phyloP scores from a whole-genome alignment of 108 stramenopile genomes.

The Fistulifera solaris region DNA sequence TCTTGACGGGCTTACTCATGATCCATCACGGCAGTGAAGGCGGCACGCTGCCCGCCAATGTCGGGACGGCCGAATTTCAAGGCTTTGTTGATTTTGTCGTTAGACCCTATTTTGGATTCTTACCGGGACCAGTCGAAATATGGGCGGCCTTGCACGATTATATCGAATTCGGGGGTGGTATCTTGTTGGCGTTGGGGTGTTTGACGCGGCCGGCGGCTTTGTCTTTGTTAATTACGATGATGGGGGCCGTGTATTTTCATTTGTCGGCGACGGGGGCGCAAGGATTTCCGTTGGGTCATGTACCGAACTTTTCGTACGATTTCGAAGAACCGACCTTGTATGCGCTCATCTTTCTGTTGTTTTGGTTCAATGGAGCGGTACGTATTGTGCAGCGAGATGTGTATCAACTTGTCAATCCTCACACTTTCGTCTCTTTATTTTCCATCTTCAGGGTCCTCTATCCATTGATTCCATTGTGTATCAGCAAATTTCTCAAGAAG shows the following conservation, averaged over 20 bases:
- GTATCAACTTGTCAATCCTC: no score
- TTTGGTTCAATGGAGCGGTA: constrained; percentile 46
- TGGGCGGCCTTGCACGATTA: constrained; percentile 44
- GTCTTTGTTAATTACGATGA: constrained; percentile 31
- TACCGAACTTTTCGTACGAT: constrained; percentile 37
- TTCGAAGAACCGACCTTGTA: constrained; percentile 42
- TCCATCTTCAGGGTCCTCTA: no score
- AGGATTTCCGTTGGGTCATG: constrained; percentile 39
- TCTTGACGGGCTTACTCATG: constrained; percentile 35
- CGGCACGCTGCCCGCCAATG: constrained; percentile 11
- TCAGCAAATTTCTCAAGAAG: no score
- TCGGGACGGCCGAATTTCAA: constrained; percentile 34
- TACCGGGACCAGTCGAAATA: constrained; percentile 24
- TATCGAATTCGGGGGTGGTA: constrained; percentile 32
- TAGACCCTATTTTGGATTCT: constrained; percentile 29
- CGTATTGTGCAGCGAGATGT: no score
- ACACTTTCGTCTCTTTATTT: no score
- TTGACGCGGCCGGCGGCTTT: constrained; percentile 41
- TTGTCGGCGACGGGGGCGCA: constrained; percentile 22
- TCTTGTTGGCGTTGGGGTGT: constrained; percentile 31
- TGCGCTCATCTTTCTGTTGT: constrained; percentile 29
- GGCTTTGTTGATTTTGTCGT: constrained; percentile 34
- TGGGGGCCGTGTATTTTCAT: constrained; percentile 39
- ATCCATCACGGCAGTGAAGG: constrained; percentile 44
- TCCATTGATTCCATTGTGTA: no score